These are phyloP conservation scores for Odonthalia washingtoniensis DNA, from an alignment of 31 red algal genomes.

Conservation along the genomic window DNA sequence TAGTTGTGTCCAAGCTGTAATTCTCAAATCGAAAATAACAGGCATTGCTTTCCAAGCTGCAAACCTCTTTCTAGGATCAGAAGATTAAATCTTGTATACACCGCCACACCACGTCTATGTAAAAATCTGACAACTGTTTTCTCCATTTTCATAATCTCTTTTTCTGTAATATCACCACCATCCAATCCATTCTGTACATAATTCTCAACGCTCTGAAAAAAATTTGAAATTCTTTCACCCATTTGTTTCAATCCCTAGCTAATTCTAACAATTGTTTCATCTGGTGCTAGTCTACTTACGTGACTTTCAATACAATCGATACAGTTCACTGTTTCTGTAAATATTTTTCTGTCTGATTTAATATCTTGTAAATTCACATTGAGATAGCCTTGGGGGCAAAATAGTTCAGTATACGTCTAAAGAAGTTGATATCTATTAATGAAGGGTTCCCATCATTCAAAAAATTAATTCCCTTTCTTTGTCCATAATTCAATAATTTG, in stretches of 20 bases:
- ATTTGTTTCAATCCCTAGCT: constrained; percentile 60
- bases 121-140: constrained; percentile 62
- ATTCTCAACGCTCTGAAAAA: constrained; percentile 59
- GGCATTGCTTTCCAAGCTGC: constrained; percentile 50
- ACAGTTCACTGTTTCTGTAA: constrained; percentile 25
- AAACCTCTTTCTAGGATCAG: constrained; percentile 52
- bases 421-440: constrained; percentile 49
- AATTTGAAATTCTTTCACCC: constrained; percentile 51
- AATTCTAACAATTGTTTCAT: constrained; percentile 73
- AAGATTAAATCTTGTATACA: constrained; percentile 67
- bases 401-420: constrained; percentile 53
- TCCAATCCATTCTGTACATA: constrained; percentile 50
- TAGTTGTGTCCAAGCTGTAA: too few species aligned
- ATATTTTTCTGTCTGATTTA: constrained; percentile 9
- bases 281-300: constrained; percentile 54
- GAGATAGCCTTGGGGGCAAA: constrained; percentile 53
- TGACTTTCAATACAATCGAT: constrained; percentile 54
- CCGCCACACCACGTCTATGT: constrained; percentile 43
- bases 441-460: constrained; percentile 74
- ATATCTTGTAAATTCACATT: constrained; percentile 30
- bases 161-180: constrained; percentile 40
- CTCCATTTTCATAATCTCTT: constrained; percentile 50
- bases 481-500: constrained; percentile 57
- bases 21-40: constrained; percentile 21
- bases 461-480: constrained; percentile 55